Base-by-base conservation (phyloP, 179 eudicot genomes). In the Heliamphora pulchella region DNA sequence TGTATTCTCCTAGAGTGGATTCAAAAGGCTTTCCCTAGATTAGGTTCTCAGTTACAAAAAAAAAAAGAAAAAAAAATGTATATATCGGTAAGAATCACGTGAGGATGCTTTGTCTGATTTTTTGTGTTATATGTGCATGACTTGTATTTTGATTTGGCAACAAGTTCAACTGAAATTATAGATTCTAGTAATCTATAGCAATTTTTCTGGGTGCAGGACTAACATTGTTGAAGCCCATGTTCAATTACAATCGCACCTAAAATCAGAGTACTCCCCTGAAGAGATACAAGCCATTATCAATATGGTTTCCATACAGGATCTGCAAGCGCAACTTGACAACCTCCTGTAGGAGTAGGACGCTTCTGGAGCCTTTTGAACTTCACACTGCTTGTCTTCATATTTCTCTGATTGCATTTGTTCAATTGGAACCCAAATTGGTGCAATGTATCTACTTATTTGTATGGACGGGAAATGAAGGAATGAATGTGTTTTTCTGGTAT, bases 171-270 rank as follows among this genome's bases (percentile, higher is more conserved):
- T 44, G 73, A 47, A 11, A 67, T 39, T n/a, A 61, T 61, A 20
- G 46, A 61, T 44, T 46, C 22, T 50, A 14, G 8, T 48, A 11
- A 79, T 5, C 20, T 20, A 1, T 39, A 15, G 22, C 39, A n/a
- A 20, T 55, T 31, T 78, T 5, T 65, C 61, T 31, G 71, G 74
- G 10, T 83, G 84, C 86, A 93, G 97, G 89, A 91, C 91, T 47
- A 94, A 94, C 81, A 91, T 94, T 58, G 68, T 91, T 70, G 97
- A 94, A 88, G 97, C 98, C 46, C 96, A 90, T 83, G 80, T 84
- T 53, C 97, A 94, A 84, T 91, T 94, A 39, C 90, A 80, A 74
- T 80, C 86, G 14, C 87, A 91, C 59, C 87, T 93, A 8, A 91
- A 89, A 79, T 80, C 90, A 31, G 98, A 94, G 82, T 93, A 94